phyloP scores from a whole-genome alignment of 1,139 yeast genomes.

The Dujonia santamariae region DNA sequence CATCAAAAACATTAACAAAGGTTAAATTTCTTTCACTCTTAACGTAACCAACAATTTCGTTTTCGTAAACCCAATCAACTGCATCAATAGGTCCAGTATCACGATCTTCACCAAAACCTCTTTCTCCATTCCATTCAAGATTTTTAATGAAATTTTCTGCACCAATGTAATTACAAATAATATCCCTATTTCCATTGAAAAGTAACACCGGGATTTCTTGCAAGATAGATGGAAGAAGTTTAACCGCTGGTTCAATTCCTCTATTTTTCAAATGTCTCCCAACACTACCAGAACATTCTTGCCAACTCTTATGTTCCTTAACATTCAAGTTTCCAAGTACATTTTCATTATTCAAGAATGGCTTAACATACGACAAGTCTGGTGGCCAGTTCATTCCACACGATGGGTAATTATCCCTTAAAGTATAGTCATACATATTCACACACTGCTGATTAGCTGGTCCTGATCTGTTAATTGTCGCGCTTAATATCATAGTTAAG shows the following conservation, averaged over 20 bases:
- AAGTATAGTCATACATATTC: slow-evolving; percentile 79
- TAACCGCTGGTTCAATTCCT: slow-evolving; percentile 58
- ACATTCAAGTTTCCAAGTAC: slow-evolving; percentile 63
- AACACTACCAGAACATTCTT: slow-evolving; percentile 71
- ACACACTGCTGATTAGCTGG: slow-evolving; percentile 49
- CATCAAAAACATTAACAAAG: slow-evolving; percentile 66
- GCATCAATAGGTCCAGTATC: slow-evolving; percentile 3
- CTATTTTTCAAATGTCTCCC: slow-evolving; percentile 48
- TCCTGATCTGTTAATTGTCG: slow-evolving; percentile 27
- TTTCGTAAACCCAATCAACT: slow-evolving; percentile 53
- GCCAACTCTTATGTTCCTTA: slow-evolving; percentile 51
- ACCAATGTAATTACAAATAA: slow-evolving; percentile 83
- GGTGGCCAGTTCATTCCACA: slow-evolving; percentile 98
- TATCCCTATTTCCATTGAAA: slow-evolving; percentile 86
- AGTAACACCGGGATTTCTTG: slow-evolving; percentile 62
- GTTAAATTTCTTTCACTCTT: slow-evolving; percentile 68
- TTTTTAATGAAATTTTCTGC: slow-evolving; percentile 62
- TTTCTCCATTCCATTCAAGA: slow-evolving; percentile 64
- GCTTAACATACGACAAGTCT: slow-evolving; percentile 55
- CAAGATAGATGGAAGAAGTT: slow-evolving; percentile 62
- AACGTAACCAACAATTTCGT: slow-evolving; percentile 48
- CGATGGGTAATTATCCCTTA: slow-evolving; percentile 70
- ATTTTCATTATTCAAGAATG: slow-evolving; percentile 54
- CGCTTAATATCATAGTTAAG: slow-evolving; percentile 38
- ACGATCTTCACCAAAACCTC: slow-evolving; percentile 50